phyloP scores from a whole-genome alignment of 176 grass and related monocot species.

The Saccharum officinarum region DNA sequence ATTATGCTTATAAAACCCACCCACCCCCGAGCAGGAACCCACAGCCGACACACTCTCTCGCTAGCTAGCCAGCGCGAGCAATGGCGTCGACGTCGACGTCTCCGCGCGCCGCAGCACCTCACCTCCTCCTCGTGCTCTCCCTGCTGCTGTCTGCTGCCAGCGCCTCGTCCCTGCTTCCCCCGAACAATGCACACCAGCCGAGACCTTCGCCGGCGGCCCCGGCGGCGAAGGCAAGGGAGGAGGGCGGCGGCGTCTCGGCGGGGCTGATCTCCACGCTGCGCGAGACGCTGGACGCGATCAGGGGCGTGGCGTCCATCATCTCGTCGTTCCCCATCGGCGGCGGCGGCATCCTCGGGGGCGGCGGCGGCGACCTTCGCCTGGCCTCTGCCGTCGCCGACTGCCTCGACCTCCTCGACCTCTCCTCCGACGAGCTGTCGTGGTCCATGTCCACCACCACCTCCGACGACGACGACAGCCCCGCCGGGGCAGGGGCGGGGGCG shows the following conservation, averaged over 20 bases:
- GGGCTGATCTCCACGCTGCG: conserved; percentile 48
- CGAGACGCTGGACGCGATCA: conserved; percentile 55
- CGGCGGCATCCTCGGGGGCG: conserved; percentile 17
- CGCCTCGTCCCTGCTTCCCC: background rate
- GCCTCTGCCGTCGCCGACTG: conserved; percentile 76
- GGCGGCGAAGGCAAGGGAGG: background rate
- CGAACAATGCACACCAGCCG: conserved; percentile 22
- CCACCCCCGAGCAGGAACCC: background rate
- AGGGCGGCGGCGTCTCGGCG: background rate
- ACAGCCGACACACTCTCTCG: background rate
- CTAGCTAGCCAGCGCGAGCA: background rate
- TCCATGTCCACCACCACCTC: conserved; percentile 42
- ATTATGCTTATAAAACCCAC: background rate
- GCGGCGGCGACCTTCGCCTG: conserved; percentile 51
- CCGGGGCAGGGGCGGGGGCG: background rate
- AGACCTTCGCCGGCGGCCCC: background rate
- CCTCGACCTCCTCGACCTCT: conserved; percentile 82
- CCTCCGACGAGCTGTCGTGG: conserved; percentile 67
- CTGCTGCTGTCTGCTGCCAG: background rate
- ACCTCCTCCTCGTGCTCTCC: conserved; percentile 12
- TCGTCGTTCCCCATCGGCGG: conserved; percentile 43
- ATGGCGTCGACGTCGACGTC: conserved; percentile 22
- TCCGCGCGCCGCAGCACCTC: background rate
- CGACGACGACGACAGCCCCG: background rate
- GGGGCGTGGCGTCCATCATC: conserved; percentile 42